These are phyloP conservation scores for Ehretia macrophylla DNA, from an alignment of 257 asterid genomes.

Conservation along the genomic window DNA sequence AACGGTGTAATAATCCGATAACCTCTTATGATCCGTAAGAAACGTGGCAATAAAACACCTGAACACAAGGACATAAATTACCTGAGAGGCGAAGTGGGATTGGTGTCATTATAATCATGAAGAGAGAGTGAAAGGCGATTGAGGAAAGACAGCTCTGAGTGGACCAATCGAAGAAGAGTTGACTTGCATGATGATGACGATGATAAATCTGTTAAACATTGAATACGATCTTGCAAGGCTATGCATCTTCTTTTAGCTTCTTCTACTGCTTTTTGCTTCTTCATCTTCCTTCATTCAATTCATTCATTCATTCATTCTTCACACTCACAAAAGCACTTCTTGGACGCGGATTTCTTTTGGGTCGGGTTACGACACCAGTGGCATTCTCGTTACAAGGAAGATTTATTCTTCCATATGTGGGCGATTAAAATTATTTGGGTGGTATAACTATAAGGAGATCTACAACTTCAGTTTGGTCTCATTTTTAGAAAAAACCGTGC, in stretches of 20 bases:
- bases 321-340: too few species aligned
- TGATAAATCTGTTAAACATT: constrained; percentile 15
- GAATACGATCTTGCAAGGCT: constrained; percentile 42
- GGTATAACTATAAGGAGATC: too few species aligned
- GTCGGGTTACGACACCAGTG: too few species aligned
- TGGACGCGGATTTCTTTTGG: too few species aligned
- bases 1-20: too few species aligned
- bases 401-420: too few species aligned
- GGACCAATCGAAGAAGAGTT: constrained; percentile 60
- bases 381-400: too few species aligned
- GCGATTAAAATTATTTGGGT: too few species aligned
- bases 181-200: constrained; percentile 29
- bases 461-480: too few species aligned
- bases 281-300: constrained; percentile 20
- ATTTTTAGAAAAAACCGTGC: too few species aligned
- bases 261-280: constrained; percentile 30
- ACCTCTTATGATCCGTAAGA: too few species aligned
- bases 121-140: constrained; percentile 35
- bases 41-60: not conserved
- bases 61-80: not conserved
- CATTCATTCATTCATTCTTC: not conserved
- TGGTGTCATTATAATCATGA: not conserved
- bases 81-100: constrained; percentile 39
- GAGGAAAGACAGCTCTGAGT: constrained; percentile 81
- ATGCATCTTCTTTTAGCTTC: constrained; percentile 58